Percentiles rank a stretch among this genome's conserved stretches.
These are phyloP conservation scores for Beta corolliflora DNA, from an alignment of 179 eudicot species.

Conservation along the genomic window DNA sequence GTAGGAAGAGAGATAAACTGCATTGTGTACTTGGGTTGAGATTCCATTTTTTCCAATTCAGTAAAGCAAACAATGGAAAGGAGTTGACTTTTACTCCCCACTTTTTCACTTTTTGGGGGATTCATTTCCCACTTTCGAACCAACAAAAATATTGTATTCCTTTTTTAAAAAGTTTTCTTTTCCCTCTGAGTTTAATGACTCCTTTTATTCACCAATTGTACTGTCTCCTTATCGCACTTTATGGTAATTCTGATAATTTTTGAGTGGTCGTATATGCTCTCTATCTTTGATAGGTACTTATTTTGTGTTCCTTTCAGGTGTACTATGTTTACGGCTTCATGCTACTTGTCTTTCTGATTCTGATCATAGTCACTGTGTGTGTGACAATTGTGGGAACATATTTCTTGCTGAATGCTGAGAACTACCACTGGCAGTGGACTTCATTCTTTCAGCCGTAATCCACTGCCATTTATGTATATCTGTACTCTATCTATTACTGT, in stretches of 20 bases:
- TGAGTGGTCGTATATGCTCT: neutral
- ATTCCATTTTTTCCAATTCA: neutral
- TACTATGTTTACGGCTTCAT: conserved; percentile 98
- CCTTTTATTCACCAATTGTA: neutral
- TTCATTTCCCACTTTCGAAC: neutral
- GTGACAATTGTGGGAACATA: conserved; percentile 96
- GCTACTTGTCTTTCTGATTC: conserved; percentile 88
- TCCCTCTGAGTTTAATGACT: neutral
- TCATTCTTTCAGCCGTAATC: conserved; percentile 94
- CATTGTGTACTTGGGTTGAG: neutral
- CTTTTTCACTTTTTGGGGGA: neutral
- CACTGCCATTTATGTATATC: conserved; percentile 82
- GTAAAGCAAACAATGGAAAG: neutral
- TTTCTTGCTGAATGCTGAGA: conserved; percentile 98
- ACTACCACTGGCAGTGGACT: conserved; percentile 99
- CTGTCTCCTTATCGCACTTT: neutral
- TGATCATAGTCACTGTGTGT: conserved; percentile 84
- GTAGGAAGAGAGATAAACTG: neutral
- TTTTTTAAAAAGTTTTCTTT: neutral
- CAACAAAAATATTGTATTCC: neutral
- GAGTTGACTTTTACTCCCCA: neutral
- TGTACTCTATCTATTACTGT: conserved; percentile 87
- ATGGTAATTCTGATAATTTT: neutral
- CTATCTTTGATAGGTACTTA: conserved; percentile 14
- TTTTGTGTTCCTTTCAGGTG: conserved; percentile 52